Conservation (phyloP, 1,284 basidiomycete genomes). For the Cryptococcus jaspeensis region DNA sequence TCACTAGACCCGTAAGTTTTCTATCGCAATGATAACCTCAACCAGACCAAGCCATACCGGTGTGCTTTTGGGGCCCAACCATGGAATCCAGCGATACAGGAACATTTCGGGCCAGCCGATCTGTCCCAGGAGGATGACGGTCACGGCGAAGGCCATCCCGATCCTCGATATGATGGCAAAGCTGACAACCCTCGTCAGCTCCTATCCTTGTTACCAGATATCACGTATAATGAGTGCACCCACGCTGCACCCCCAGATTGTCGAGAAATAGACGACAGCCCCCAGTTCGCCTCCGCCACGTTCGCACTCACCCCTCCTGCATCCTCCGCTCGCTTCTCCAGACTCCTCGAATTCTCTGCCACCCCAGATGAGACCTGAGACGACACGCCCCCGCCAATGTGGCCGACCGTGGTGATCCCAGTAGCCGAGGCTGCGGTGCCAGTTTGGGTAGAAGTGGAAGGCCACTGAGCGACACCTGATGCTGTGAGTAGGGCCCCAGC, state of each 20-base stretch:
- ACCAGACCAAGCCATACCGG: conserved; percentile 24
- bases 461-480: neutral
- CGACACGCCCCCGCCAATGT: neutral
- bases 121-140: conserved; percentile 20
- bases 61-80: conserved; percentile 35
- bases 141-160: conserved; percentile 10
- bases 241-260: conserved; percentile 29
- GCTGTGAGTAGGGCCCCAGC: neutral
- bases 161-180: conserved; percentile 21
- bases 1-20: conserved; percentile 30
- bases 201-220: too few species aligned
- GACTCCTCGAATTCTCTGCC: neutral
- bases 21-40: conserved; percentile 23
- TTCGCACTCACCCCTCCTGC: neutral
- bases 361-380: neutral
- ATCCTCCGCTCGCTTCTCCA: neutral
- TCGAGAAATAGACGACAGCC: conserved; percentile 20
- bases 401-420: neutral
- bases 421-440: neutral
- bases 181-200: conserved; percentile 1
- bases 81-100: conserved; percentile 22
- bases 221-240: conserved; percentile 2
- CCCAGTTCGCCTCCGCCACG: conserved; percentile 13
- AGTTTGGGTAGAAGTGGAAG: neutral
- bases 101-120: conserved; percentile 30